Conservation (phyloP, 2,329 filamentous ascomycete genomes). For the Ploettnerulaceae sp. region DNA sequence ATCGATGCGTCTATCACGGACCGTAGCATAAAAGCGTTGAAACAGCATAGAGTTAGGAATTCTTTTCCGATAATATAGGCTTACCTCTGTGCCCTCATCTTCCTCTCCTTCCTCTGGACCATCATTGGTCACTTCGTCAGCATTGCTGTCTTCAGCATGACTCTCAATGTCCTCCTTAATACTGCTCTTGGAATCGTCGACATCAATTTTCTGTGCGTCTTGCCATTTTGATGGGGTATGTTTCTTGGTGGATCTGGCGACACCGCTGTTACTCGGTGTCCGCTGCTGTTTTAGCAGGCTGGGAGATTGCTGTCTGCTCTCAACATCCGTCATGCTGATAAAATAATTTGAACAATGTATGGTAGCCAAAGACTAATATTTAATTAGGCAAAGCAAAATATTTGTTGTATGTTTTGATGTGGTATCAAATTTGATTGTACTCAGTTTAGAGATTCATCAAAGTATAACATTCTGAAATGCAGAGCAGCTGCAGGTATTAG, state of each 20-base stretch:
- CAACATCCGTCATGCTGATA: slow-evolving; percentile 25
- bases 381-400: too few relatives aligned
- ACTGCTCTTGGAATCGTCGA: slow-evolving; percentile 1
- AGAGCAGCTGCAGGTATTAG: slow-evolving; percentile 3
- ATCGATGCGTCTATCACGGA: too few relatives aligned
- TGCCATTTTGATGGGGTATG: neutral
- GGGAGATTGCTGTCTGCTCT: slow-evolving; percentile 12
- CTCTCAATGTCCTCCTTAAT: slow-evolving; percentile 5
- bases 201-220: neutral
- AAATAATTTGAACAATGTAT: too few relatives aligned
- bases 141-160: neutral
- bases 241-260: slow-evolving; percentile 6
- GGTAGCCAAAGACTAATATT: too few relatives aligned
- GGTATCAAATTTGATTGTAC: neutral
- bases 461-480: neutral
- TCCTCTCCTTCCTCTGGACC: slow-evolving; percentile 16
- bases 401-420: slow-evolving; percentile 5
- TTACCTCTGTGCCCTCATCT: slow-evolving; percentile 15
- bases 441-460: neutral
- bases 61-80: neutral
- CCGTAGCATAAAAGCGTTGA: neutral
- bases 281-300: slow-evolving; percentile 14
- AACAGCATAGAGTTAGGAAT: neutral
- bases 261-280: slow-evolving; percentile 11
- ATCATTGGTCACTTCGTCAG: slow-evolving; percentile 2